A percentile compares a stretch with the other conserved stretches of the same genome.
Evolutionary conservation across 345 rosid genomes (phyloP).

Genomic region (Hibiscus syriacus): DNA sequence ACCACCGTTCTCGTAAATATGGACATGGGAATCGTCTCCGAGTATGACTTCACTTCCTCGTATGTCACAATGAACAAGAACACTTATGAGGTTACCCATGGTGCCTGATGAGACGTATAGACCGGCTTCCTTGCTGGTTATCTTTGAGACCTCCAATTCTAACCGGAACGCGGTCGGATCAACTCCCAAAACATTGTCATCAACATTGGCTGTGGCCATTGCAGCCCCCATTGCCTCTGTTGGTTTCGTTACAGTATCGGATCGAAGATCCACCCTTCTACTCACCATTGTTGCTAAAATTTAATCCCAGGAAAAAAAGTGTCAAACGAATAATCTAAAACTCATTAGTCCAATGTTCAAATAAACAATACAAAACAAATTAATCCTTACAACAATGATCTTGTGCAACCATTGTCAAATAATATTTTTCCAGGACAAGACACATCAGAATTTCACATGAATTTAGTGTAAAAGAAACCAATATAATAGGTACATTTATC

Average conservation of each 20-base stretch:
- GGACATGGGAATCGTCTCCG: conserved; percentile 76
- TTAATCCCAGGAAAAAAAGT: conserved; percentile 9
- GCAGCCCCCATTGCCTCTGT: conserved; percentile 84
- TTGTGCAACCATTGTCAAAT: neutral
- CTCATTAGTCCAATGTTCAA: neutral
- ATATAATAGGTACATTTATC: neutral
- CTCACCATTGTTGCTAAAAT: conserved; percentile 46
- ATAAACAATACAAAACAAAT: neutral
- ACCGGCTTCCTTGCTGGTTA: conserved; percentile 81
- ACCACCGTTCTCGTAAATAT: conserved; percentile 81
- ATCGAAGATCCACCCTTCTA: conserved; percentile 76
- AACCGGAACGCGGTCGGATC: conserved; percentile 66
- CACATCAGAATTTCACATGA: neutral
- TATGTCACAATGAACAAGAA: conserved; percentile 76
- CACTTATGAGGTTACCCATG: conserved; percentile 90
- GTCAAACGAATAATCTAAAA: neutral
- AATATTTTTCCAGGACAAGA: neutral
- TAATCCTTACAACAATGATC: conserved; percentile 9
- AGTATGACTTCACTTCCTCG: conserved; percentile 96
- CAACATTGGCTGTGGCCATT: conserved; percentile 87
- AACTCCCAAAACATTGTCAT: conserved; percentile 64
- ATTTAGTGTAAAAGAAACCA: neutral
- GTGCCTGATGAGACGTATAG: conserved; percentile 91
- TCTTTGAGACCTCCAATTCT: conserved; percentile 64
- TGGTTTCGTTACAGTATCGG: conserved; percentile 88